Conservation (phyloP, 1,284 basidiomycete genomes). For the Kalmanozyma brasiliensis region DNA sequence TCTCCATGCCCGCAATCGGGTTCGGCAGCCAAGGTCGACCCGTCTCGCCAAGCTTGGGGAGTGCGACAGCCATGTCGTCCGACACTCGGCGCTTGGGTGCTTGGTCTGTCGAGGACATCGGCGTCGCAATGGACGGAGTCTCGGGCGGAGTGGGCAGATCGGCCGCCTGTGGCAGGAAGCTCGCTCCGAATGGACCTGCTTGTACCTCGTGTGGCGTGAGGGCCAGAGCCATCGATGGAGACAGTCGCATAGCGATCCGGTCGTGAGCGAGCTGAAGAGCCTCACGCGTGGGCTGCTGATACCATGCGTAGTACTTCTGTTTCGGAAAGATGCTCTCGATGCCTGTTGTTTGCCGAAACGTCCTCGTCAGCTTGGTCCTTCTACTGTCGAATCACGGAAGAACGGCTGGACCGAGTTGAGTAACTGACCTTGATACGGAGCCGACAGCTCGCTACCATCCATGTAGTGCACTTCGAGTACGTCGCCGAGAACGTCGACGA, state of each 20-base stretch:
- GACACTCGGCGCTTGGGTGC: neutral
- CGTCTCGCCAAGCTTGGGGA: no score
- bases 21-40: neutral
- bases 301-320: conserved; percentile 42
- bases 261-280: conserved; percentile 21
- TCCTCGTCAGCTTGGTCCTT: neutral
- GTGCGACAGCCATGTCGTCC: no score
- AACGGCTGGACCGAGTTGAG: no score
- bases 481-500: conserved; percentile 28
- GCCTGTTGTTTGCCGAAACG: conserved; percentile 8
- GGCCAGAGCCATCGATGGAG: neutral
- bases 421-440: conserved; percentile 48
- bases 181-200: neutral
- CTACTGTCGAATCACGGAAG: no score
- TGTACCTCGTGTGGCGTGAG: neutral
- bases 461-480: conserved; percentile 32
- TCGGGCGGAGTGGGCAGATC: conserved; percentile 25
- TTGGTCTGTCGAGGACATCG: neutral
- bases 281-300: conserved; percentile 29
- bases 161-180: neutral
- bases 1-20: conserved; percentile 6
- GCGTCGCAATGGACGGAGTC: conserved; percentile 8
- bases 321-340: conserved; percentile 43
- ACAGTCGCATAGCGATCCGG: conserved; percentile 15
- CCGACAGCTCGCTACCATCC: conserved; percentile 22